Percentiles rank a stretch among this genome's conserved stretches.
phyloP scores from a whole-genome alignment of 1,284 basidiomycete species.

The Cutaneotrichosporon sp. region DNA sequence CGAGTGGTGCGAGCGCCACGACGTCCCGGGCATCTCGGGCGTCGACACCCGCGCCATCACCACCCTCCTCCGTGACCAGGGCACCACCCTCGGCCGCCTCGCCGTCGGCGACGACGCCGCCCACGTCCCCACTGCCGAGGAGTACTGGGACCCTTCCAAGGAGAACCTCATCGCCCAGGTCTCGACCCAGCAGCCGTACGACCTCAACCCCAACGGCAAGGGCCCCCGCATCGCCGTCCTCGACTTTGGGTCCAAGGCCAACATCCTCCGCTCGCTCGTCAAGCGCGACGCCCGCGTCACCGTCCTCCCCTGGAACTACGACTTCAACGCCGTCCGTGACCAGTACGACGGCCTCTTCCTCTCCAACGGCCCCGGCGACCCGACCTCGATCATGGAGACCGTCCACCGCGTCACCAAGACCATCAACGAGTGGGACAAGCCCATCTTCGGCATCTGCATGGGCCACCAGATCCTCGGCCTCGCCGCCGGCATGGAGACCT shows the following conservation, averaged over 20 bases:
- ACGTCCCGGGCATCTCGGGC: conserved; percentile 91
- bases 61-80: conserved; percentile 88
- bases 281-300: conserved; percentile 89
- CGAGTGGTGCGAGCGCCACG: conserved; percentile 88
- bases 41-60: conserved; percentile 98
- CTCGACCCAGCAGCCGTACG: conserved; percentile 82
- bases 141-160: conserved; percentile 88
- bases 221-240: conserved; percentile 91
- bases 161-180: conserved; percentile 94
- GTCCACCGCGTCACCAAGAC: conserved; percentile 77
- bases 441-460: conserved; percentile 99
- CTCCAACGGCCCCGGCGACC: conserved; percentile 95
- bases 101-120: conserved; percentile 76
- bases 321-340: conserved; percentile 89
- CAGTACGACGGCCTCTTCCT: conserved; percentile 94
- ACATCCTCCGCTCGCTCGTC: conserved; percentile 90
- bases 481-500: conserved; percentile 93
- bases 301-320: conserved; percentile 95
- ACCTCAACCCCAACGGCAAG: conserved; percentile 76
- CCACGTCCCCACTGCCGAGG: conserved; percentile 63
- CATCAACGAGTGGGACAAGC: conserved; percentile 83
- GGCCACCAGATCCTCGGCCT: conserved; percentile 97
- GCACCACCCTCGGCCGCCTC: conserved; percentile 91
- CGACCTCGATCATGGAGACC: conserved; percentile 84
- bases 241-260: conserved; percentile 97